phyloP scores from a whole-genome alignment of 2,329 filamentous ascomycete species.

The Ophiostoma pallidulum region DNA sequence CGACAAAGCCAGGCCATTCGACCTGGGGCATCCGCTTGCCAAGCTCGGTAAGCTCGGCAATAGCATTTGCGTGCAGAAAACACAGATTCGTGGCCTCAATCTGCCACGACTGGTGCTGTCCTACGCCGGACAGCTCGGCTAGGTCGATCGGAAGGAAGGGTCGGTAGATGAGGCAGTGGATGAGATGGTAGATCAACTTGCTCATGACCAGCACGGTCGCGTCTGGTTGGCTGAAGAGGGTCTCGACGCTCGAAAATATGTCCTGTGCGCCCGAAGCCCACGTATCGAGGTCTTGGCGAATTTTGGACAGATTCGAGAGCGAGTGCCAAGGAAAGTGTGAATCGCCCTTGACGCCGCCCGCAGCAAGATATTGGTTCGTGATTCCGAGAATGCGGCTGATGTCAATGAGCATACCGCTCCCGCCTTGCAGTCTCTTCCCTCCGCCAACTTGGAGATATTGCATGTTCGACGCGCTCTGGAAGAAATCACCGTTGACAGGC shows the following conservation, averaged over 20 bases:
- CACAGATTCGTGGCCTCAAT: slow-evolving; percentile 85
- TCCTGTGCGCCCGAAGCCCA: slow-evolving; percentile 79
- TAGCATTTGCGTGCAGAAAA: slow-evolving; percentile 77
- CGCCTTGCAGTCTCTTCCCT: slow-evolving; percentile 59
- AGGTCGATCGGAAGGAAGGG: slow-evolving; percentile 81
- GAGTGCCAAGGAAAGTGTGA: slow-evolving; percentile 89
- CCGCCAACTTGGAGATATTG: slow-evolving; percentile 61
- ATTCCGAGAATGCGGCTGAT: slow-evolving; percentile 74
- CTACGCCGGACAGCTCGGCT: slow-evolving; percentile 66
- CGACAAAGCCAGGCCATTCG: slow-evolving; percentile 80
- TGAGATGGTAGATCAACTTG: slow-evolving; percentile 78
- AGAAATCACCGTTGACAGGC: slow-evolving; percentile 67
- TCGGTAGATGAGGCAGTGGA: slow-evolving; percentile 78
- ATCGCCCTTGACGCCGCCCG: slow-evolving; percentile 78
- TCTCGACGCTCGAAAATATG: slow-evolving; percentile 65
- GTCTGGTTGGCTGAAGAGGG: slow-evolving; percentile 67
- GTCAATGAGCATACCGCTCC: slow-evolving; percentile 73
- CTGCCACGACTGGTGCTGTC: slow-evolving; percentile 86
- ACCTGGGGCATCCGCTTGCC: slow-evolving; percentile 64
- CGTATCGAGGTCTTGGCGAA: slow-evolving; percentile 72
- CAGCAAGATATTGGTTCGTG: slow-evolving; percentile 75
- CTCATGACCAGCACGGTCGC: slow-evolving; percentile 71
- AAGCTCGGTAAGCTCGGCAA: slow-evolving; percentile 71
- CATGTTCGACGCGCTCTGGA: slow-evolving; percentile 68
- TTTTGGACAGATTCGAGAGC: slow-evolving; percentile 75